Base-by-base conservation (phyloP, 805 yeast species). In the Millerozyma acaciae region DNA sequence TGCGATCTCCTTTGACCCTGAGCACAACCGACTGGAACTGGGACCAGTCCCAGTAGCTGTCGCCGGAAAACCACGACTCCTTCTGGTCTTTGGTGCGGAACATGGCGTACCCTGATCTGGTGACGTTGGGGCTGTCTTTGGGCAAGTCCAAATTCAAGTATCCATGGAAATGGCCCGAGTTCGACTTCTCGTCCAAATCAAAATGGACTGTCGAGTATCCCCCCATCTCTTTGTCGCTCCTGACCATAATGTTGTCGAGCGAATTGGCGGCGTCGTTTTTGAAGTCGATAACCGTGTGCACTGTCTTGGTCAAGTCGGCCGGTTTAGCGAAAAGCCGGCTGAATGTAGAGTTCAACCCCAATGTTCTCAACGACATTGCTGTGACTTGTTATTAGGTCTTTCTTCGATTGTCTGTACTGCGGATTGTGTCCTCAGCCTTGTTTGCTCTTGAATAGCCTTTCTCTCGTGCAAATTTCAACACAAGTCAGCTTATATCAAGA, bases 101-200 rank as follows among this genome's bases (percentile, higher is more conserved):
- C 94, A 86, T 84, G 22, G 94, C 85, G 63, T 77, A 77, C 5
- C 95, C 95, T 13, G 81, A 73, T 39, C 78, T 65, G 12, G 73
- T 68, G 15, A 84, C 73, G 32, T 78, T 79, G 1, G 86, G 84
- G 31, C 77, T 67, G 40, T 74, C 73, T 33, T 72, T 68, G 14
- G 68, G 93, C 21, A 83, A 70, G 43, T 81, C 84, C 39, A 80
- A 70, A 51, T 76, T 77, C 60, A 85, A 81, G 38, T 74, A 71
- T 1, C 81, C 95, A 39, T 66, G 68, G 47, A 66, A 45, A 57
- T 43, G 65, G 44, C 49, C 74, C 40, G 45, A 60, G 40, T 39
- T 55, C 38, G 48, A 36, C 30, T 40, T 46, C n/a, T 57, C 53
- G 33, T 61, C 60, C 23, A 69, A 46, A 23, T 67, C 76, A 30